Conservation (phyloP, 2,329 filamentous ascomycete species). For the Fusarium vanettenii region DNA sequence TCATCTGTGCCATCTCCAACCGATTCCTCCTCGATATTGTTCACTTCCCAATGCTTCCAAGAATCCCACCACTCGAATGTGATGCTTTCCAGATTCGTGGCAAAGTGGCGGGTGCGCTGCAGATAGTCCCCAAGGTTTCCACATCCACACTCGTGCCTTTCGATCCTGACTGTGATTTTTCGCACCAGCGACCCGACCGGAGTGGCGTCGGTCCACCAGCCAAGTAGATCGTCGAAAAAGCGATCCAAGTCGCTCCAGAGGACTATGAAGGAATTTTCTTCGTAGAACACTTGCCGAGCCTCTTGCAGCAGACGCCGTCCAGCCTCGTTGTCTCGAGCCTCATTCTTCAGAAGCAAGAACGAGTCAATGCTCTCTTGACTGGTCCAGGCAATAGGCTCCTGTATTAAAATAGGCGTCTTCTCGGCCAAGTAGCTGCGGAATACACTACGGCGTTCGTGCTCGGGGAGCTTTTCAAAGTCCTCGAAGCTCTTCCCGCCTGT, state of each 20-base stretch:
- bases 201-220: slow-evolving; percentile 1
- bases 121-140: no score
- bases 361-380: slow-evolving; percentile 1
- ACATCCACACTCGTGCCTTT: not conserved
- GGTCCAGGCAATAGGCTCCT: slow-evolving; percentile 6
- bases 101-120: no score
- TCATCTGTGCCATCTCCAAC: no score
- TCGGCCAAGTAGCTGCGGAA: not conserved
- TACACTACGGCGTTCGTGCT: slow-evolving; percentile 1
- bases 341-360: slow-evolving; percentile 1
- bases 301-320: slow-evolving; percentile 5
- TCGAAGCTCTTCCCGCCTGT: not conserved
- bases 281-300: slow-evolving; percentile 10
- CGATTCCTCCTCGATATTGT: no score
- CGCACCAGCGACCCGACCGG: slow-evolving; percentile 1
- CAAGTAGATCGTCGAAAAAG: slow-evolving; percentile 12
- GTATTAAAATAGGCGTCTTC: not conserved
- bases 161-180: not conserved
- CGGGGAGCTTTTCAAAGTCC: not conserved
- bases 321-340: not conserved
- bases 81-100: no score
- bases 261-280: slow-evolving; percentile 11
- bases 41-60: no score
- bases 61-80: no score
- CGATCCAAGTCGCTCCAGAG: not conserved